These are phyloP conservation scores for Paspalum notatum DNA, from an alignment of 176 grass and related monocot genomes.

Conservation along the genomic window DNA sequence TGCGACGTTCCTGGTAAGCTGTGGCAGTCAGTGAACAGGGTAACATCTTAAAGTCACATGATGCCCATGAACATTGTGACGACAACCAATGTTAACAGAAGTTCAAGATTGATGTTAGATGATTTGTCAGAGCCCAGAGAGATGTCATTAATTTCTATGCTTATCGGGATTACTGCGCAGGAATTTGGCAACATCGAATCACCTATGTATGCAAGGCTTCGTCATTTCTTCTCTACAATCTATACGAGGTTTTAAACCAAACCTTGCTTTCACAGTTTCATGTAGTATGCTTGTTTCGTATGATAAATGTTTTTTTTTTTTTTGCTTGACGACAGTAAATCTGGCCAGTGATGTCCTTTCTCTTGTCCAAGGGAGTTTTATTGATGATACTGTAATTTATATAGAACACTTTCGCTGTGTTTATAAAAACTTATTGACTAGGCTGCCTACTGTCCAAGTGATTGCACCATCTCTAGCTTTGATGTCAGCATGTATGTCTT, in stretches of 20 bases:
- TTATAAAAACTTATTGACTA: slow-evolving; percentile 18
- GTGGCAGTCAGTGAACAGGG: not conserved
- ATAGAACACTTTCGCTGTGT: not conserved
- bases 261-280: not conserved
- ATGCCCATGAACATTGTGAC: not conserved
- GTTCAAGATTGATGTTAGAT: not conserved
- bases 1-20: slow-evolving; percentile 84
- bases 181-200: slow-evolving; percentile 97
- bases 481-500: not conserved
- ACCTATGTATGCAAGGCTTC: slow-evolving; percentile 90
- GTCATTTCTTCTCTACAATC: slow-evolving; percentile 88
- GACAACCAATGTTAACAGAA: not conserved
- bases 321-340: not conserved
- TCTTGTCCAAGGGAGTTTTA: not conserved
- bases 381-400: not conserved
- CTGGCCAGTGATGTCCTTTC: not conserved
- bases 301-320: not conserved
- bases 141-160: slow-evolving; percentile 18
- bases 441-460: not conserved
- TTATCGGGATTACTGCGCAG: slow-evolving; percentile 42
- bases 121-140: not conserved
- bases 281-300: not conserved
- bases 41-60: slow-evolving; percentile 1
- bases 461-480: not conserved
- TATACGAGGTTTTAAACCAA: slow-evolving; percentile 61